Percentiles rank a stretch among this genome's conserved stretches.
Conservation (phyloP, 805 yeast genomes). For the Saccharomyces jurei region DNA sequence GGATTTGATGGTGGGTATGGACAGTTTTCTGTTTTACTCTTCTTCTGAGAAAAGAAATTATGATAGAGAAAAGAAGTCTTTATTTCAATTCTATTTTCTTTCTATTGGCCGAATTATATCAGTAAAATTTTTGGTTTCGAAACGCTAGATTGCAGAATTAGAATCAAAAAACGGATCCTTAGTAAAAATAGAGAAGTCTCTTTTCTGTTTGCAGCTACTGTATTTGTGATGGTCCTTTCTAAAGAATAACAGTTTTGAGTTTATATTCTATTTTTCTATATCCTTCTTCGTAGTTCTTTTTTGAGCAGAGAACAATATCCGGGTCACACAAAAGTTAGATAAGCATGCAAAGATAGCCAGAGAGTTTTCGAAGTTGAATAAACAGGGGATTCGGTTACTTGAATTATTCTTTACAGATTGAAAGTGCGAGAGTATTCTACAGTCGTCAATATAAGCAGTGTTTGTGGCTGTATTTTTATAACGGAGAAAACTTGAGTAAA, state of each 20-base stretch:
- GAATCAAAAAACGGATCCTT: not conserved
- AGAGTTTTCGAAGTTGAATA: not conserved
- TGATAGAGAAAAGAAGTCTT: not conserved
- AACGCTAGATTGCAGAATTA: not conserved
- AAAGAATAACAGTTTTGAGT: not conserved
- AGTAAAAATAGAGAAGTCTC: not conserved
- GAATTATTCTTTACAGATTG: not conserved
- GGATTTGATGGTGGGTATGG: not conserved
- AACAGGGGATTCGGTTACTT: not conserved
- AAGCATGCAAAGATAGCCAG: not conserved
- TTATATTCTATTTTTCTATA: not conserved
- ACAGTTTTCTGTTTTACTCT: not conserved
- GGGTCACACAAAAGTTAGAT: not conserved
- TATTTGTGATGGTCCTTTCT: not conserved
- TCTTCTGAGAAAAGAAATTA: not conserved
- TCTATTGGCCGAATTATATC: not conserved
- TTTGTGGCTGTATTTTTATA: not conserved
- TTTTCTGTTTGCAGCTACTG: not conserved
- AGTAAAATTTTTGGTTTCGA: not conserved
- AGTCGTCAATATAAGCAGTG: not conserved
- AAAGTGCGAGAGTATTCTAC: not conserved
- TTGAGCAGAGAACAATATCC: not conserved
- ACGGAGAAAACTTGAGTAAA: not conserved
- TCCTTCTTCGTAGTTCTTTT: not conserved
- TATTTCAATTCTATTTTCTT: no score